phyloP scores from a whole-genome alignment of 495 filamentous ascomycete species.

The Hypoxylon cercidicola region DNA sequence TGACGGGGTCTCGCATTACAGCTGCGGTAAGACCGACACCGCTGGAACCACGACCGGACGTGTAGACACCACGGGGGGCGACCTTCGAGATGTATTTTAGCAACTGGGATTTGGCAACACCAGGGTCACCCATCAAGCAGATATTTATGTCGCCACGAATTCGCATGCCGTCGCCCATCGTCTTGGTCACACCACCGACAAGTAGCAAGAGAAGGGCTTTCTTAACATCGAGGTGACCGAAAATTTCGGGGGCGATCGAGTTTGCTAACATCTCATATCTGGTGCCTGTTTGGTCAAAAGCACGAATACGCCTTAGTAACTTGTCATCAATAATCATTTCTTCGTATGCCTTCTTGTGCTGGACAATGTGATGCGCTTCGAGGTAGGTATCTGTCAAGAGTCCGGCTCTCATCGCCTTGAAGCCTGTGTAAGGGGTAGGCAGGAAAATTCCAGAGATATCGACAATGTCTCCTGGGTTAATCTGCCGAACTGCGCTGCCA shows the following conservation, averaged over 20 bases:
- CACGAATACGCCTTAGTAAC: conserved; percentile 81
- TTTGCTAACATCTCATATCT: conserved; percentile 94
- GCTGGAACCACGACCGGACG: conserved; percentile 93
- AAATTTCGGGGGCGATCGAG: conserved; percentile 98
- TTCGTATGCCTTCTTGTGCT: conserved; percentile 98
- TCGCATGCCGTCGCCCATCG: conserved; percentile 97
- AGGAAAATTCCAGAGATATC: conserved; percentile 96
- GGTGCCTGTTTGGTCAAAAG: conserved; percentile 82
- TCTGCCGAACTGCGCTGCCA: conserved; percentile 80
- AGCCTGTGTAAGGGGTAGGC: conserved; percentile 96
- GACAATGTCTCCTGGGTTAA: conserved; percentile 93
- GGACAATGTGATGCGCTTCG: conserved; percentile 89
- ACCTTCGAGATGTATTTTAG: conserved; percentile 99
- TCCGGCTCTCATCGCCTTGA: conserved; percentile 94
- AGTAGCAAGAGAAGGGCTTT: conserved; percentile 94
- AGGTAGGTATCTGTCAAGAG: conserved; percentile 96
- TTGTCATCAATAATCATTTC: conserved; percentile 78
- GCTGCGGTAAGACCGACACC: conserved; percentile 98
- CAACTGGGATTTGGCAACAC: conserved; percentile 98
- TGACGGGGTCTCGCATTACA: conserved; percentile 98
- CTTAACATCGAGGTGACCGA: conserved; percentile 95
- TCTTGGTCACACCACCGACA: conserved; percentile 95
- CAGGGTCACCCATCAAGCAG: conserved; percentile 98
- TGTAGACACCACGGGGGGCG: conserved; percentile 96
- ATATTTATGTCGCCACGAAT: conserved; percentile 99